These are phyloP conservation scores for Myriosclerotinia scirpicola DNA, from an alignment of 2,329 filamentous ascomycete species.

Conservation along the genomic window DNA sequence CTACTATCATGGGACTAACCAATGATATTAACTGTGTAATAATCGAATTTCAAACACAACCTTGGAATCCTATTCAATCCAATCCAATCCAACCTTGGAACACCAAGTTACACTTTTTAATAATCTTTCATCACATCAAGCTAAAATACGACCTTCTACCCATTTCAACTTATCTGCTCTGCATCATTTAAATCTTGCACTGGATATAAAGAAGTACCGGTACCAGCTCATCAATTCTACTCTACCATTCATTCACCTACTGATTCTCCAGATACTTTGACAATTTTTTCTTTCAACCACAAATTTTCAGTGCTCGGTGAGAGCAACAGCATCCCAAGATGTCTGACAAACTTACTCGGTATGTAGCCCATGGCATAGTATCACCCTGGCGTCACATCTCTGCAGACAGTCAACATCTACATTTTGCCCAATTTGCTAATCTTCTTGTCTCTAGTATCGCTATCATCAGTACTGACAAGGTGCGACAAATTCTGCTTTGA, in stretches of 20 bases:
- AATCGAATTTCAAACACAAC: too few species aligned
- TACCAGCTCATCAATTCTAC: background rate
- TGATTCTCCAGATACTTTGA: background rate
- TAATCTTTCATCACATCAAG: background rate
- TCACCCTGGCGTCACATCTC: too few species aligned
- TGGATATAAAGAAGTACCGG: background rate
- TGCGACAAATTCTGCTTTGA: slow-evolving; percentile 47
- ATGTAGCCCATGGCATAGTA: slow-evolving; percentile 43
- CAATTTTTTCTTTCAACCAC: slow-evolving; percentile 1
- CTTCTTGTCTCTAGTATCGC: slow-evolving; percentile 70
- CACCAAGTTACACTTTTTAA: background rate
- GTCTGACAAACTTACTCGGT: slow-evolving; percentile 95
- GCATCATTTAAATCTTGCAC: background rate
- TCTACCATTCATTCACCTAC: too few species aligned
- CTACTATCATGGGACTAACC: too few species aligned
- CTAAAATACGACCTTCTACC: background rate
- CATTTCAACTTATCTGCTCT: too few species aligned
- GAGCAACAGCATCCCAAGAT: slow-evolving; percentile 49
- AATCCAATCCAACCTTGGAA: too few species aligned
- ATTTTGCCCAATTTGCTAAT: slow-evolving; percentile 21
- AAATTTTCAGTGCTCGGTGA: slow-evolving; percentile 10
- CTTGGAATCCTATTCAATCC: too few species aligned
- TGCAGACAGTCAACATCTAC: background rate
- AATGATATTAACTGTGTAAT: slow-evolving; percentile 13
- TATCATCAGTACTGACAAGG: slow-evolving; percentile 98